Base-by-base conservation (phyloP, 2,329 filamentous ascomycete species). In the Trichoderma sp. region DNA sequence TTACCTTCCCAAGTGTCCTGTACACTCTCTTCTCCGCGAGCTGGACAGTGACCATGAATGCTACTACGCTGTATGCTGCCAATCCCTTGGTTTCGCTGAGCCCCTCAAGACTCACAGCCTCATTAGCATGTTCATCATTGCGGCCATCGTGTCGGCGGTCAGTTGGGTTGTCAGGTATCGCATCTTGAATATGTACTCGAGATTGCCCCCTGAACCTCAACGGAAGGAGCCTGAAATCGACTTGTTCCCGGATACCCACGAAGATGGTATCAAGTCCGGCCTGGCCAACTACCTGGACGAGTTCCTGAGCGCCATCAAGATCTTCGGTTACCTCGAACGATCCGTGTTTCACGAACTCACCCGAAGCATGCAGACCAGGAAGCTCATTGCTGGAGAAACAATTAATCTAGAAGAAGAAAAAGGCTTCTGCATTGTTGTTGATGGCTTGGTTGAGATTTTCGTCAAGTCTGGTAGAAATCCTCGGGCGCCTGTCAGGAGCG, bases 301-400 rank as follows among this genome's bases (percentile, higher is more conserved):
- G 81, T 99, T 99, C 77, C 85, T 99, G 26, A 98, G 95, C 79
- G 96, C 97, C 34, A 99, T 99, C 84, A 99, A 98, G 82, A 96
- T 99, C 72, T 99, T 99, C 82, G 96, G 96, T 9, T 99, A 98
- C 79, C 85, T 99, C 57, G 96, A 99, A 80, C 90, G 96, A 30
- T 94, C 96, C 0, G 96, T 99, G 56, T 99, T 99, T 78, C 97
- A 99, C 79, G 96, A 99, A 82, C 88, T 99, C 76, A 99, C 96
- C 0, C 88, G 96, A 73, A 98, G 95, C 72, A 99, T 99, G 96
- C 96, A 99, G 84, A 99, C 97, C 24, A 88, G 94, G 76, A 98
- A 98, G 82, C 86, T 99, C 64, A 97, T 98, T 77, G 95, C 96
- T 6, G 96, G 96, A 34, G 96, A 99, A 82, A 99, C 96, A 0